Evolutionary conservation across 345 rosid genomes (phyloP).

Genomic region (Rhizophora mangle): DNA sequence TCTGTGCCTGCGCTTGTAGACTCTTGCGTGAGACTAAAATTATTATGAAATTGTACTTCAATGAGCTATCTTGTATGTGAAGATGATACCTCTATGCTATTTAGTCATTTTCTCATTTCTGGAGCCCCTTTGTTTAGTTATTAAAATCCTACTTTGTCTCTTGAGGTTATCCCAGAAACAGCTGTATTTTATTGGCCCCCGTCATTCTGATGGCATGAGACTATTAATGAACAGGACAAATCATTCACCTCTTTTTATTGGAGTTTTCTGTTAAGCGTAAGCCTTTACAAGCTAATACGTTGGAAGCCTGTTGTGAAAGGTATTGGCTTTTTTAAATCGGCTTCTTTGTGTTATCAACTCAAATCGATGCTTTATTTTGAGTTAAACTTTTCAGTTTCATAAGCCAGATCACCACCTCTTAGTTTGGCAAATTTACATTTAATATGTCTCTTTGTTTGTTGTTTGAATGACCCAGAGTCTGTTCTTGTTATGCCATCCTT

Average conservation of each 20-base stretch:
- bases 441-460: constrained; percentile 15
- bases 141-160: not conserved
- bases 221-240: constrained; percentile 44
- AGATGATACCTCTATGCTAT: not conserved
- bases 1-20: not conserved
- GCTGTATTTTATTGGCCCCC: too few relatives aligned
- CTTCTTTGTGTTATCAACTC: not conserved
- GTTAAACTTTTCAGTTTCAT: not conserved
- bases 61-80: not conserved
- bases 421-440: not conserved
- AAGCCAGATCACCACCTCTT: not conserved
- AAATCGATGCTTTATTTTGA: not conserved
- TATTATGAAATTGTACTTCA: not conserved
- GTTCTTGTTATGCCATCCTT: constrained; percentile 71
- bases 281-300: constrained; percentile 36
- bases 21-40: not conserved
- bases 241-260: constrained; percentile 36
- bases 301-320: constrained; percentile 62
- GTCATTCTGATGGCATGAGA: constrained; percentile 2
- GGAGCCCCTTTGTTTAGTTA: not conserved
- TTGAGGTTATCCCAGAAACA: not conserved
- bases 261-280: constrained; percentile 49
- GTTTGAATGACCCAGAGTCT: constrained; percentile 55
- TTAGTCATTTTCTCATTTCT: not conserved
- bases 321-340: constrained; percentile 21